These are phyloP conservation scores for Jaltomata sinuosa DNA, from an alignment of 257 asterid species.

Conservation along the genomic window DNA sequence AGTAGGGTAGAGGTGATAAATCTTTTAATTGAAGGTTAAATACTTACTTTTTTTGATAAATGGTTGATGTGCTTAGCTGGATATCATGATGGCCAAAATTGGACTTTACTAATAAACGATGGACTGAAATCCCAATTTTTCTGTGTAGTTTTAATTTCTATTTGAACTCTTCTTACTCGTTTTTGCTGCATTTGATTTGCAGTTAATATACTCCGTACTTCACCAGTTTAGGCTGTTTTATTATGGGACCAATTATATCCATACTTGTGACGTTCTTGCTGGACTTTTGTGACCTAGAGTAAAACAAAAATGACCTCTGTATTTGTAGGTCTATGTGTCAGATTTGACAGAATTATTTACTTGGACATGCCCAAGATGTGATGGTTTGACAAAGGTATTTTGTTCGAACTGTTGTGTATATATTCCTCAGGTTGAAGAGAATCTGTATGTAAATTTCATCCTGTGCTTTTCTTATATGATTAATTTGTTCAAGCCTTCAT, in stretches of 20 bases:
- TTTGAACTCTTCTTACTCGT: background rate
- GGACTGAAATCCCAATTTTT: background rate
- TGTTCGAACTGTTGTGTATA: background rate
- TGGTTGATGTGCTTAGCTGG: background rate
- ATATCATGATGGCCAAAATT: background rate
- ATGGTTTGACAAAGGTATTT: constrained; percentile 62
- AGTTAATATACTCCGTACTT: background rate
- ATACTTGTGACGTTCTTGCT: background rate
- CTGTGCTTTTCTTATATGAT: background rate
- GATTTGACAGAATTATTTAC: constrained; percentile 78
- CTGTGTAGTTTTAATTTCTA: background rate
- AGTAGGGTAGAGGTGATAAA: background rate
- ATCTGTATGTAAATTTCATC: background rate
- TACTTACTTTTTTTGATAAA: background rate
- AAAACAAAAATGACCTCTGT: constrained; percentile 1
- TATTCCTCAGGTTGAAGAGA: background rate
- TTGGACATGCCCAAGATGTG: constrained; percentile 94
- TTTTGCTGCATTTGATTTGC: background rate
- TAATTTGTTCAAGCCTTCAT: background rate
- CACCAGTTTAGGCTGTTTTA: background rate
- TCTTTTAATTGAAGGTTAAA: background rate
- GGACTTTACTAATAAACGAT: background rate
- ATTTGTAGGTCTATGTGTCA: constrained; percentile 73
- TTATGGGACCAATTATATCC: background rate
- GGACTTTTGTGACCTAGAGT: background rate